phyloP scores from a whole-genome alignment of 2,329 filamentous ascomycete species.

The Trichoderma afroharzianum region DNA sequence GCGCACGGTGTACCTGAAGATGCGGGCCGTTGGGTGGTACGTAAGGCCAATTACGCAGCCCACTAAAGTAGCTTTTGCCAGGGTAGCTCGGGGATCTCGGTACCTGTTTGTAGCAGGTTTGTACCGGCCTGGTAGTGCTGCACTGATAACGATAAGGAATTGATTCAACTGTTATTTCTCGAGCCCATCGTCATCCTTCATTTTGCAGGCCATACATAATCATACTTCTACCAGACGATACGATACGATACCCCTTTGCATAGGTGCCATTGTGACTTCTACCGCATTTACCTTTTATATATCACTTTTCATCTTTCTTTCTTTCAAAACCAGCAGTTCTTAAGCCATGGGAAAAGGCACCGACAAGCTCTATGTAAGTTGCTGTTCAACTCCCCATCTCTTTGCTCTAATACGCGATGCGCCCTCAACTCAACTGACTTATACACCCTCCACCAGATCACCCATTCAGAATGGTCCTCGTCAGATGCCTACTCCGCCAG shows the following conservation, averaged over 20 bases:
- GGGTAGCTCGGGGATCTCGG: neutral
- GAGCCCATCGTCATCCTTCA: neutral
- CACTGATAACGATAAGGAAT: conserved; percentile 18
- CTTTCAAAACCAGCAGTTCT: neutral
- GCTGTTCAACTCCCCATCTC: neutral
- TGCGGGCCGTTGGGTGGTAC: conserved; percentile 7
- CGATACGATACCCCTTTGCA: neutral
- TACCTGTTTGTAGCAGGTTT: neutral
- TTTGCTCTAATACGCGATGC: neutral
- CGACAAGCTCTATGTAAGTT: conserved; percentile 43
- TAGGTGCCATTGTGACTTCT: neutral
- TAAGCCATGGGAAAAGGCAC: conserved; percentile 41
- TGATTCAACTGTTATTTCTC: neutral
- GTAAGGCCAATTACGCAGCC: conserved; percentile 16
- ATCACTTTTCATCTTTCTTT: neutral
- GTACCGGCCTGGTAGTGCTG: neutral
- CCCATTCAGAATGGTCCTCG: conserved; percentile 96
- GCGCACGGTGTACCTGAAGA: conserved; percentile 15
- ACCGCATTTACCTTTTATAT: neutral
- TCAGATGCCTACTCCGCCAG: conserved; percentile 83
- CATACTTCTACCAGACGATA: neutral
- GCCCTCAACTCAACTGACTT: neutral
- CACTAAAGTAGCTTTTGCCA: neutral
- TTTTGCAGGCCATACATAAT: neutral
- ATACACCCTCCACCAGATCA: conserved; percentile 54